These are phyloP conservation scores for Isoetes engelmannii DNA, from an alignment of 83 land plant species.

Conservation along the genomic window DNA sequence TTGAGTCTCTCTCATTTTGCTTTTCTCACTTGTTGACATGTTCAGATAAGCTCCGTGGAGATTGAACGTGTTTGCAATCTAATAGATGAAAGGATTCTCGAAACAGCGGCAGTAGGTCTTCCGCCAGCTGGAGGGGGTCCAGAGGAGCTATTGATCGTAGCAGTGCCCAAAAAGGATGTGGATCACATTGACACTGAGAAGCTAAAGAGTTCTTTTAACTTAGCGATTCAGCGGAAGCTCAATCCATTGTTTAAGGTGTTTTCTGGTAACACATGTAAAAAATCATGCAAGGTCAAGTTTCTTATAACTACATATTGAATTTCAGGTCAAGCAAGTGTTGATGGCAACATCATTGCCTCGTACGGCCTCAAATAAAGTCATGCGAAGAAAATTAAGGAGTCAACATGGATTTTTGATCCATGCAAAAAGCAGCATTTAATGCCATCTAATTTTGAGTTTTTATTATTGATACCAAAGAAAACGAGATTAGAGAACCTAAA, in stretches of 20 bases:
- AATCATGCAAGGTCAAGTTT: background rate
- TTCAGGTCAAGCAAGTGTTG: constrained; percentile 49
- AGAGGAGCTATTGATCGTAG: constrained; percentile 61
- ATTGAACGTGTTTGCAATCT: constrained; percentile 84
- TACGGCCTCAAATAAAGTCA: constrained; percentile 92
- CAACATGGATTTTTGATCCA: constrained; percentile 21
- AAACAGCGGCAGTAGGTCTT: constrained; percentile 91
- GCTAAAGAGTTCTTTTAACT: constrained; percentile 49
- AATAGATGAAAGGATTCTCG: constrained; percentile 58
- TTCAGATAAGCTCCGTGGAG: constrained; percentile 88
- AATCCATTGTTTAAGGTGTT: constrained; percentile 90
- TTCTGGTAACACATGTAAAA: background rate
- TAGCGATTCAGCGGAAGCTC: constrained; percentile 62
- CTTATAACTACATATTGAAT: background rate
- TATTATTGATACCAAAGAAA: too few relatives aligned
- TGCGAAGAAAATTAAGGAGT: constrained; percentile 69
- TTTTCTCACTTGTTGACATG: background rate
- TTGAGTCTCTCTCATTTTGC: background rate
- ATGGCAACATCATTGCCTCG: constrained; percentile 58
- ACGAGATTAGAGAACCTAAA: too few relatives aligned
- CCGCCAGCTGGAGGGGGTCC: constrained; percentile 83
- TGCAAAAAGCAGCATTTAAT: too few relatives aligned
- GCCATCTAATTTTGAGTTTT: too few relatives aligned
- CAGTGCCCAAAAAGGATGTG: constrained; percentile 54
- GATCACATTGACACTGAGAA: constrained; percentile 21